Evolutionary conservation across 139 green algal species (phyloP), one percentile per base, ranked within the genome.

Genomic region (Raphidocelis subcapitata): DNA sequence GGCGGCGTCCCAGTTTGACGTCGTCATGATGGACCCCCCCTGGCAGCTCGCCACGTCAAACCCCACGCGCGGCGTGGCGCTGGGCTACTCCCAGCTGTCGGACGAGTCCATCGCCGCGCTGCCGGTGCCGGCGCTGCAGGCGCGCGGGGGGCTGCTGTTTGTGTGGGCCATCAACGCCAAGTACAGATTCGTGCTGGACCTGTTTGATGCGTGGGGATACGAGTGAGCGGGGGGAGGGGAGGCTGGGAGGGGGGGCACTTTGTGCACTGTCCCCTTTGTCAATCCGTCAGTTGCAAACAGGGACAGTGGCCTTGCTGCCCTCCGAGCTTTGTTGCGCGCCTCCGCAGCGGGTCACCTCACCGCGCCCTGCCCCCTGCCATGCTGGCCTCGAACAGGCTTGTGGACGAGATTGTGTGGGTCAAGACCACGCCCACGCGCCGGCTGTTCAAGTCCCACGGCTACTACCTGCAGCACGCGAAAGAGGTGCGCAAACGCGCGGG

Each of bases 141-240:
- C 24, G 2, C 57, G 92, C 57, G 83, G 66, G 61, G n/a, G 87
- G 92, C 32, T 94, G 31, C 79, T 98, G 44, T 96, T 98, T 65
- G 78, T 98, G 28, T 98, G 94, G 92, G 93, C 97, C 69, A 98
- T 98, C 83, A 98, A 98, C 79, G 88, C 92, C 49, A 98, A 97
- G 81, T 97, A 94, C 76, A 89, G 92, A 65, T 95, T 92, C 74
- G 92, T 85, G 16, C 80, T 97, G 24, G 89, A 95, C 72, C 81
- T 97, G 35, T 97, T 98, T 69, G 85, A 95, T 21, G 79, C 75
- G 18, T 98, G 94, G 94, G 93, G 93, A 2, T 98, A 98, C 80
- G 89, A 78, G 86, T 94, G 47, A 69, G 79, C 67, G n/a, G 12
- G 8, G 15, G n/a, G n/a, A n/a, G n/a, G n/a, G n/a, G n/a, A n/a